Evolutionary conservation across 768 basidiomycete species (phyloP).

Genomic region (Coprinopsis sp.): DNA sequence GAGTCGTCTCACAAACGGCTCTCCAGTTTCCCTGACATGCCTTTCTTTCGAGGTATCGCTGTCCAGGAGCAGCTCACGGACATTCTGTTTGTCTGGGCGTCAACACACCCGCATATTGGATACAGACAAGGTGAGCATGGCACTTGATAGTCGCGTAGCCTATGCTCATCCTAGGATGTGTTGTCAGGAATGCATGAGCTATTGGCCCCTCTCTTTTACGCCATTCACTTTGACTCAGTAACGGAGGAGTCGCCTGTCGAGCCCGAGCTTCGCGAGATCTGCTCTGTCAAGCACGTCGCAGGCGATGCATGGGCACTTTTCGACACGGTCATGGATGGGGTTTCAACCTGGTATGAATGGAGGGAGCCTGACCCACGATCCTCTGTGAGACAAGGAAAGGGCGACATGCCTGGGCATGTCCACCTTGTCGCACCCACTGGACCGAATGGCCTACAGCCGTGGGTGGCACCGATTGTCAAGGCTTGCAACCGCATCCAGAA

Average conservation of each 20-base stretch:
- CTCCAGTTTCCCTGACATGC: slow-evolving; percentile 88
- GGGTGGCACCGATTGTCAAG: slow-evolving; percentile 79
- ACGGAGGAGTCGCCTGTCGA: slow-evolving; percentile 19
- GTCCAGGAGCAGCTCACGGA: slow-evolving; percentile 81
- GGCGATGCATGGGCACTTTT: slow-evolving; percentile 91
- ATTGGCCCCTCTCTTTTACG: slow-evolving; percentile 81
- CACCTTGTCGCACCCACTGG: slow-evolving; percentile 44
- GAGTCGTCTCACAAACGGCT: not conserved
- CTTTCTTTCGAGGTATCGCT: slow-evolving; percentile 74
- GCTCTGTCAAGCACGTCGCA: slow-evolving; percentile 63
- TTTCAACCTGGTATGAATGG: slow-evolving; percentile 79
- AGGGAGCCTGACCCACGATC: slow-evolving; percentile 30
- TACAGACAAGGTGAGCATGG: slow-evolving; percentile 70
- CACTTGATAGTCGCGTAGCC: not conserved
- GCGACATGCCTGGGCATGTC: slow-evolving; percentile 34
- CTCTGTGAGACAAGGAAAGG: not conserved
- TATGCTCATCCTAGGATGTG: not conserved
- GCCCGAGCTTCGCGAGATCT: slow-evolving; percentile 49
- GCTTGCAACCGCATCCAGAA: slow-evolving; percentile 80
- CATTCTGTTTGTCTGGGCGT: slow-evolving; percentile 81
- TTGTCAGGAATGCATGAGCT: slow-evolving; percentile 91
- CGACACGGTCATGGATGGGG: slow-evolving; percentile 68
- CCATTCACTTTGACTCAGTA: slow-evolving; percentile 79
- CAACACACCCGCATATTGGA: slow-evolving; percentile 75
- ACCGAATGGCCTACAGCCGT: slow-evolving; percentile 52